phyloP scores from a whole-genome alignment of 2,329 filamentous ascomycete genomes.

The Acrocalymma vagum region DNA sequence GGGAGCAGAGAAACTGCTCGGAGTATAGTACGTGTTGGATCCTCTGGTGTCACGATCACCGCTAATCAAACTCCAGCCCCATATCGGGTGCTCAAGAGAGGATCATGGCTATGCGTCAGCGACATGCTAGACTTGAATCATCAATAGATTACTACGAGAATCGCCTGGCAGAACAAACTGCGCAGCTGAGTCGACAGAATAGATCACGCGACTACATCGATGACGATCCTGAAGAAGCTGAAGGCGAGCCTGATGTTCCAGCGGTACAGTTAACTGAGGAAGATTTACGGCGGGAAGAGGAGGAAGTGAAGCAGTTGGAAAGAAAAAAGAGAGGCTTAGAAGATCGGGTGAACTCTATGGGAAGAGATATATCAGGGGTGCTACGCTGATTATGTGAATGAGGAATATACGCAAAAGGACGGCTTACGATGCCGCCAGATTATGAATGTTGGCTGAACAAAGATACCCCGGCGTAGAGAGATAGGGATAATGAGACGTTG shows the following conservation, averaged over 20 bases:
- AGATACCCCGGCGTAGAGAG: too few relatives aligned
- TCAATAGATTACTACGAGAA: conserved; percentile 84
- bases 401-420: background rate
- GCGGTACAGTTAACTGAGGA: conserved; percentile 77
- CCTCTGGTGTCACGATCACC: too few relatives aligned
- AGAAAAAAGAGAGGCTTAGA: conserved; percentile 69
- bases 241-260: conserved; percentile 49
- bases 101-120: conserved; percentile 75
- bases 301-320: conserved; percentile 71
- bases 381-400: conserved; percentile 49
- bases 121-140: conserved; percentile 74
- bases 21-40: conserved; percentile 73
- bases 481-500: too few relatives aligned
- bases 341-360: conserved; percentile 72
- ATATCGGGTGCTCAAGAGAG: conserved; percentile 80
- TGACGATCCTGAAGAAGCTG: conserved; percentile 59
- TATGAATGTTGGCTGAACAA: too few relatives aligned
- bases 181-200: conserved; percentile 78
- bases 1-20: conserved; percentile 89
- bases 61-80: conserved; percentile 58
- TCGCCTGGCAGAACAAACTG: conserved; percentile 78
- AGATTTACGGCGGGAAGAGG: conserved; percentile 73
- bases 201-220: conserved; percentile 64
- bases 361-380: conserved; percentile 71
- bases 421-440: too few relatives aligned